These are phyloP conservation scores for Pseudoturritis turrita DNA, from an alignment of 345 rosid genomes.

Conservation along the genomic window DNA sequence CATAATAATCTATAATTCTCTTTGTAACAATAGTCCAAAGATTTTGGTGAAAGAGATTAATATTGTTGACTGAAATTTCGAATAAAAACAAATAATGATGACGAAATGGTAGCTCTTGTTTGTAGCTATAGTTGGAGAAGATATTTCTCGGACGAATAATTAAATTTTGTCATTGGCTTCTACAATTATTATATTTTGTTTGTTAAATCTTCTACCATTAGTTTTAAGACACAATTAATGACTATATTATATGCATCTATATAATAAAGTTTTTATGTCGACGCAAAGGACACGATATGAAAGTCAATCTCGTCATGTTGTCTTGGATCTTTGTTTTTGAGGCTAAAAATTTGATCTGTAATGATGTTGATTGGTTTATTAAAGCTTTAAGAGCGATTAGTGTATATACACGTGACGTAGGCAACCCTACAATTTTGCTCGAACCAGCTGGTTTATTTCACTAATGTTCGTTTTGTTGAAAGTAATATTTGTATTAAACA, in stretches of 20 bases:
- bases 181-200: neutral
- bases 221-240: neutral
- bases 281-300: constrained; percentile 21
- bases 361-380: constrained; percentile 20
- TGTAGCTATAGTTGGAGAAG: constrained; percentile 25
- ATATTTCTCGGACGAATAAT: constrained; percentile 11
- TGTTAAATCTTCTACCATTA: too few species aligned
- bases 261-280: constrained; percentile 22
- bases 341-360: neutral
- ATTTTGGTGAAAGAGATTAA: constrained; percentile 15
- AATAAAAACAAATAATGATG: constrained; percentile 16
- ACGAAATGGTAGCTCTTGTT: constrained; percentile 1
- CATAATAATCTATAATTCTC: neutral
- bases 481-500: neutral
- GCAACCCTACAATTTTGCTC: neutral
- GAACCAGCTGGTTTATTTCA: neutral
- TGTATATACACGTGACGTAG: neutral
- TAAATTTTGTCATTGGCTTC: constrained; percentile 12
- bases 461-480: neutral
- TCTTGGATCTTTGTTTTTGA: constrained; percentile 23
- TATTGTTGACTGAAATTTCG: constrained; percentile 13
- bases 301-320: constrained; percentile 12
- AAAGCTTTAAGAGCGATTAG: constrained; percentile 9
- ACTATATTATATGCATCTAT: neutral
- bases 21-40: constrained; percentile 9